Base-by-base conservation (phyloP, 495 filamentous ascomycete genomes). In the Daldinia grandis region DNA sequence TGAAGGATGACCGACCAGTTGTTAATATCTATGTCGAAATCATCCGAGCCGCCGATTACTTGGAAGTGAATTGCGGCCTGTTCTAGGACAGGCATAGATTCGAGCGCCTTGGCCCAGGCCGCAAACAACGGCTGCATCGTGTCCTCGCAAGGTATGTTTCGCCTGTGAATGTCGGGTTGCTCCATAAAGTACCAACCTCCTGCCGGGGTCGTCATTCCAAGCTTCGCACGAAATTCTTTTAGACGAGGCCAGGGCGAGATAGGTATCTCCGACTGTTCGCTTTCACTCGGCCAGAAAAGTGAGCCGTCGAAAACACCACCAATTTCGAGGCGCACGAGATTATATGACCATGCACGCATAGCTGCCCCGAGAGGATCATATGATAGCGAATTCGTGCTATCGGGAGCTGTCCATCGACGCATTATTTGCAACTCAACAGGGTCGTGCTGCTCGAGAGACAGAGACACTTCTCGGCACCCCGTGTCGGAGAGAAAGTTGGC, bases 71-170 rank as follows among this genome's bases (percentile, higher is more conserved):
- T 9, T 1, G 49, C 1, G 0, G 60, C 49, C 0, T 42, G 19
- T 17, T 55, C 49, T 0, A 63, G 47, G 15, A 55, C 49, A 5
- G 47, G 49, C 60, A 63, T 63, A 3, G 12, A n/a, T 19, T 6
- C 47, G 24, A 63, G 21, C 15, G 49, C 60, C 21, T 54, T 30
- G 7, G 60, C 49, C 60, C 60, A 63, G 35, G 31, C 38, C 35
- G 14, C 10, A n/a, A 63, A 63, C 1, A 63, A 27, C 5, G 60
- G 60, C 60, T 55, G 49, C 60, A 54, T 5, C 21, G 47, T 63
- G 6, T 63, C 60, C 0, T 63, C 21, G 24, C 24, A 6, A 6
- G 60, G 60, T 3, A 38, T 1, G 47, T 31, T 55, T 15, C 15
- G 24, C 19, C 30, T 15, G 5, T 3, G 0, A 28, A 0, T 28